Conservation (phyloP, 345 rosid species). For the Populus euphratica region DNA sequence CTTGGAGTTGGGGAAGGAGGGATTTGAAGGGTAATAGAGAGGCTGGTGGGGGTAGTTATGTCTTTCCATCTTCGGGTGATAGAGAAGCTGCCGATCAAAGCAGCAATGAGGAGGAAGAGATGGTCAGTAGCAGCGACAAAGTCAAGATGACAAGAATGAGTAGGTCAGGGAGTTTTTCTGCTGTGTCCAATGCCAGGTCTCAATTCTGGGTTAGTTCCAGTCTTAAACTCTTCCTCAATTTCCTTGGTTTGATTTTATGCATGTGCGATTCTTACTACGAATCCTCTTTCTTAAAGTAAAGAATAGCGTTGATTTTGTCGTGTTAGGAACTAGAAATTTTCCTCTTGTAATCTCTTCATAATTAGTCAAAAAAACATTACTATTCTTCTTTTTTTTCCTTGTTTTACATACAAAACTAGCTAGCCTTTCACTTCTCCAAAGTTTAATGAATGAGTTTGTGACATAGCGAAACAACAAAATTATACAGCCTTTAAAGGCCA, state of each 20-base stretch:
- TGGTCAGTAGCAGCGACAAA: constrained; percentile 9
- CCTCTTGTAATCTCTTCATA: neutral
- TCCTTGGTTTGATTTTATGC: neutral
- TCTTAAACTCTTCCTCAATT: neutral
- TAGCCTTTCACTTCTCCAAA: neutral
- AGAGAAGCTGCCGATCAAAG: constrained; percentile 12
- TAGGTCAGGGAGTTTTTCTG: constrained; percentile 43
- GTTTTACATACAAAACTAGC: neutral
- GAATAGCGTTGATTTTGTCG: neutral
- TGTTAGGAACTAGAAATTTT: neutral
- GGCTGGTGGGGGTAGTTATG: constrained; percentile 47
- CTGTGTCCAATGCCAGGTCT: constrained; percentile 36
- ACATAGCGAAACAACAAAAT: neutral
- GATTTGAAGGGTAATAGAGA: constrained; percentile 40
- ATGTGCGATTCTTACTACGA: neutral
- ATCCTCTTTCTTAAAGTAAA: neutral
- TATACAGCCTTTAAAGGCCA: neutral
- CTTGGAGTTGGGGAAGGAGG: constrained; percentile 36
- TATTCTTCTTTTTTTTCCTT: rapidly evolving
- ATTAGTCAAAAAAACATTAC: neutral
- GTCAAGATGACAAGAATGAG: constrained; percentile 41
- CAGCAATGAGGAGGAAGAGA: constrained; percentile 27
- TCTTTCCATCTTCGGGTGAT: constrained; percentile 47
- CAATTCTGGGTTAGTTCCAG: constrained; percentile 61
- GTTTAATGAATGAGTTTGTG: neutral